phyloP scores from a whole-genome alignment of 495 filamentous ascomycete genomes.

The Saxispiralis lemnorum region DNA sequence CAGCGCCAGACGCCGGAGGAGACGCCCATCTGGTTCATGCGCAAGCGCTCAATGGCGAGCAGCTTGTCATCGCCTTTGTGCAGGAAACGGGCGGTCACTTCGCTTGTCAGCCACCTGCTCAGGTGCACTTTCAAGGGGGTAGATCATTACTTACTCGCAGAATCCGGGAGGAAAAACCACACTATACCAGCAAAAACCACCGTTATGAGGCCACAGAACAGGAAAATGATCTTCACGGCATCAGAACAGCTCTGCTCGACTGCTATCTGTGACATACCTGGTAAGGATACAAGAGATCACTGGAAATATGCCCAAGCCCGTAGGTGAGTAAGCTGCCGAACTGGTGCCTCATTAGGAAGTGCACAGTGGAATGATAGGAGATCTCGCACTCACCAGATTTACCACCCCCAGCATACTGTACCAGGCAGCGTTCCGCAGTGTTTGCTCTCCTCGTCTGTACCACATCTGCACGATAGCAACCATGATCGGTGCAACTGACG shows the following conservation, averaged over 20 bases:
- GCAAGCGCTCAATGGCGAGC: constrained; percentile 42
- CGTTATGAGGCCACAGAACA: constrained; percentile 34
- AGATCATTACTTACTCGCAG: background rate
- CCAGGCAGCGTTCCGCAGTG: constrained; percentile 39
- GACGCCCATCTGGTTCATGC: constrained; percentile 47
- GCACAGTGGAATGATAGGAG: background rate
- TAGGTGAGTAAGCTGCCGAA: constrained; percentile 34
- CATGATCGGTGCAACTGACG: constrained; percentile 34
- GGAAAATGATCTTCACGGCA: constrained; percentile 33
- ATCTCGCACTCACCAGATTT: constrained; percentile 21
- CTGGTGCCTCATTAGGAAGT: background rate
- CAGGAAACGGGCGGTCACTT: constrained; percentile 39
- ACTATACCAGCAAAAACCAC: constrained; percentile 24
- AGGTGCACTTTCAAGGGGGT: constrained; percentile 7
- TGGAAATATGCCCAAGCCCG: constrained; percentile 41
- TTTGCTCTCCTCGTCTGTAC: constrained; percentile 43
- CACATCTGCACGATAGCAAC: constrained; percentile 47
- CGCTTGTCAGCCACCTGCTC: constrained; percentile 48
- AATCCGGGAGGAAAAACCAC: constrained; percentile 13
- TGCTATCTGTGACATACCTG: constrained; percentile 9
- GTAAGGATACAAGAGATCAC: constrained; percentile 34
- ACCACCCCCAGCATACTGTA: constrained; percentile 38
- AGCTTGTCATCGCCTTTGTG: constrained; percentile 37
- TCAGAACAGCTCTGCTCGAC: no score
- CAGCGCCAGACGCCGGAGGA: constrained; percentile 41